Conservation (phyloP, 345 rosid genomes). For the Gossypium turneri region DNA sequence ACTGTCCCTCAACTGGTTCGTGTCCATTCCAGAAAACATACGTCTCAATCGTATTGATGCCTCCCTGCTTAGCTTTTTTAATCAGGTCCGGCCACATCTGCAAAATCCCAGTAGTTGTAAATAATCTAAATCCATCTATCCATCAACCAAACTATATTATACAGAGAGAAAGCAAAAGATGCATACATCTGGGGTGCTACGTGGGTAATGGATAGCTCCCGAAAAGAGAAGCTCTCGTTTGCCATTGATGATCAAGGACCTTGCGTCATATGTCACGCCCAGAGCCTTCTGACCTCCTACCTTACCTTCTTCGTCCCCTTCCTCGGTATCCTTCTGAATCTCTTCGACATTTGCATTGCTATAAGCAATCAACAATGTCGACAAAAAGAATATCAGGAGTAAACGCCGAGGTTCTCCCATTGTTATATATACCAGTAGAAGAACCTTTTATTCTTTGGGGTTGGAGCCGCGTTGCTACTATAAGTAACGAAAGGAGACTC, state of each 20-base stretch:
- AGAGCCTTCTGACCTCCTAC: background rate
- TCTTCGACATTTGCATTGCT: background rate
- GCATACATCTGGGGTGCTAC: constrained; percentile 56
- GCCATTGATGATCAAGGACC: constrained; percentile 53
- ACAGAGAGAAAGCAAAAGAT: background rate
- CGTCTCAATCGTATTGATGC: constrained; percentile 56
- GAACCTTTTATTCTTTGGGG: no score
- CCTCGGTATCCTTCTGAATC: background rate
- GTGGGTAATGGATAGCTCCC: constrained; percentile 66
- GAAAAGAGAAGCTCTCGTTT: constrained; percentile 56
- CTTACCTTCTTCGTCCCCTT: background rate
- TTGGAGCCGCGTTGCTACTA: no score
- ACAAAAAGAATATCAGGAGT: constrained; percentile 10
- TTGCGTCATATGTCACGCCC: constrained; percentile 45
- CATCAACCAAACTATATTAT: no score
- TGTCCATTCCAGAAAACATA: constrained; percentile 66
- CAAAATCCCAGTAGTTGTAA: constrained; percentile 7
- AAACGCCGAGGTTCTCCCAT: background rate
- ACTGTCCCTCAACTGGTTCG: constrained; percentile 62
- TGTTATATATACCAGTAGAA: background rate
- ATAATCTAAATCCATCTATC: background rate
- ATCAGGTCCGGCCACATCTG: constrained; percentile 57
- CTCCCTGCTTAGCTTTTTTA: constrained; percentile 47
- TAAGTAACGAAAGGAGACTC: no score
- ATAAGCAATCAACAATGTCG: constrained; percentile 15